These are phyloP conservation scores for Paraconiothyrium brasiliense DNA, from an alignment of 2,329 filamentous ascomycete genomes.

Conservation along the genomic window DNA sequence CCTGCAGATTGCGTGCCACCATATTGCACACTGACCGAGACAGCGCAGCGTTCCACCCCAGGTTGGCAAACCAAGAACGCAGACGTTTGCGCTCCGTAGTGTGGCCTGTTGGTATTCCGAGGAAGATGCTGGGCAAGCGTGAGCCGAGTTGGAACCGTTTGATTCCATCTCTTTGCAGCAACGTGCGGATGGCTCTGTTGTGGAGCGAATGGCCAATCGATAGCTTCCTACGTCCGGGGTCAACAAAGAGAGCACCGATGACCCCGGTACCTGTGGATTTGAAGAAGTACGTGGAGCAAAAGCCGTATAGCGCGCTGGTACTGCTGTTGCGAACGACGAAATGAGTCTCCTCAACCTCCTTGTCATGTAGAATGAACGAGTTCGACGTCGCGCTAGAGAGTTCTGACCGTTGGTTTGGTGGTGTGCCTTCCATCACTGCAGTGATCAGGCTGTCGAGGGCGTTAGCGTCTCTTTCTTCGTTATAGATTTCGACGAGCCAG, in stretches of 20 bases:
- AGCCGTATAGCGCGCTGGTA: slow-evolving; percentile 89
- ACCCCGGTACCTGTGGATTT: slow-evolving; percentile 75
- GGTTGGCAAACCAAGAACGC: slow-evolving; percentile 85
- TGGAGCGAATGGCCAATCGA: slow-evolving; percentile 92
- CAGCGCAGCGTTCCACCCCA: slow-evolving; percentile 82
- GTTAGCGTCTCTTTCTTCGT: slow-evolving; percentile 76
- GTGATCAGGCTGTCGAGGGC: slow-evolving; percentile 80
- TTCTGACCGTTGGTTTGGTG: slow-evolving; percentile 73
- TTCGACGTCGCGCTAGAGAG: slow-evolving; percentile 74
- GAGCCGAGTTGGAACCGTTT: slow-evolving; percentile 84
- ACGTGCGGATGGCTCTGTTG: slow-evolving; percentile 79
- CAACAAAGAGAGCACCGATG: slow-evolving; percentile 88
- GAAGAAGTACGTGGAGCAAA: slow-evolving; percentile 87
- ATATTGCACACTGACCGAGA: slow-evolving; percentile 75
- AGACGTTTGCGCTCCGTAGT: slow-evolving; percentile 67
- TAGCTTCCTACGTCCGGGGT: slow-evolving; percentile 83
- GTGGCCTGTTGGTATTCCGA: slow-evolving; percentile 80
- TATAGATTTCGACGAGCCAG: slow-evolving; percentile 92
- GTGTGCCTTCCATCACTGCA: slow-evolving; percentile 71
- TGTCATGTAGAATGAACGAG: slow-evolving; percentile 78
- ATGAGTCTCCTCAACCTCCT: slow-evolving; percentile 80
- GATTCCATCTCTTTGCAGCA: slow-evolving; percentile 75
- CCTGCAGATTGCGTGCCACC: slow-evolving; percentile 74
- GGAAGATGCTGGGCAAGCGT: slow-evolving; percentile 83
- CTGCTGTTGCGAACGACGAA: slow-evolving; percentile 95